A percentile compares a stretch with the other conserved stretches of the same genome.
Evolutionary conservation across 2,329 filamentous ascomycete species (phyloP).

Genomic region (Samsoniella hepiali): DNA sequence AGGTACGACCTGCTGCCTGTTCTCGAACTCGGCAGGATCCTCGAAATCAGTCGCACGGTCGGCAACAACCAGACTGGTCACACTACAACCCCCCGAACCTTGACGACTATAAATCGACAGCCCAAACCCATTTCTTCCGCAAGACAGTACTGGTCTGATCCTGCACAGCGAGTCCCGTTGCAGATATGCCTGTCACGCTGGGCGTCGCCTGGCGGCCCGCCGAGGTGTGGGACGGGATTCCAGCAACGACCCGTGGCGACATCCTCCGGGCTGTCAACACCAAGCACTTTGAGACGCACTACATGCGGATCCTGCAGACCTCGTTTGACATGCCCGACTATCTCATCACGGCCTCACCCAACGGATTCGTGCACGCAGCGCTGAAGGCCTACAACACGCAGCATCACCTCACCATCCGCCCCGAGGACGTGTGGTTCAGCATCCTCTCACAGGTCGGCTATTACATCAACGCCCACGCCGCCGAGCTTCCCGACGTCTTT

Average conservation of each 20-base stretch:
- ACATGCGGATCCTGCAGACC: not conserved
- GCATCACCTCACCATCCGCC: conserved; percentile 43
- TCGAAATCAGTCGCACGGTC: too few relatives aligned
- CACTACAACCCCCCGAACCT: too few relatives aligned
- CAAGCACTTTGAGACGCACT: not conserved
- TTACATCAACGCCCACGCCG: conserved; percentile 42
- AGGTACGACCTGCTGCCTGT: too few relatives aligned
- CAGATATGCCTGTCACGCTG: not conserved
- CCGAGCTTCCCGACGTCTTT: conserved; percentile 39
- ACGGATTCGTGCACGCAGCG: conserved; percentile 36
- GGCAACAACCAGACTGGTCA: too few relatives aligned
- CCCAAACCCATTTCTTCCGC: too few relatives aligned
- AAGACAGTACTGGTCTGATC: too few relatives aligned
- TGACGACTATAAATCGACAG: too few relatives aligned
- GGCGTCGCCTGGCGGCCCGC: not conserved
- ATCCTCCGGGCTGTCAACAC: not conserved
- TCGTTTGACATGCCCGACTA: not conserved
- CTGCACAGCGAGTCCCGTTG: not conserved
- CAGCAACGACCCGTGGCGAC: not conserved
- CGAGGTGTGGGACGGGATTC: not conserved
- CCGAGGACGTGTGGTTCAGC: conserved; percentile 50
- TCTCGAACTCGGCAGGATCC: too few relatives aligned
- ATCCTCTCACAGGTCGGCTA: conserved; percentile 44
- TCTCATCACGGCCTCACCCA: conserved; percentile 19
- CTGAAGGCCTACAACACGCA: conserved; percentile 38